Evolutionary conservation across 2,329 filamentous ascomycete genomes (phyloP).

Genomic region (Coleophoma crateriformis): DNA sequence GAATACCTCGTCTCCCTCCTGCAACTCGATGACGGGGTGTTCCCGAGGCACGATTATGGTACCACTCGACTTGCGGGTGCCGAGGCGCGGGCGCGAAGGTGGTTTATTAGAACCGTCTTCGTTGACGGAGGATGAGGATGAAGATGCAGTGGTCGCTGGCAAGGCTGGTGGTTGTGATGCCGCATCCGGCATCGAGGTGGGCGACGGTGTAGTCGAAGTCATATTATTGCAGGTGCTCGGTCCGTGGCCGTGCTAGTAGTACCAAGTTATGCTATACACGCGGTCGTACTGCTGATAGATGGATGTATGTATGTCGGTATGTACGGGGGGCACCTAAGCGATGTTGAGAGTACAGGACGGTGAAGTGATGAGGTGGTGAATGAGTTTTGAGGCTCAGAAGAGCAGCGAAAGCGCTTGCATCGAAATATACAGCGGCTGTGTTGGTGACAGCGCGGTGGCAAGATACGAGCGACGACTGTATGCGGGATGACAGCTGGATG

Average conservation of each 20-base stretch:
- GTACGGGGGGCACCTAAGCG: neutral
- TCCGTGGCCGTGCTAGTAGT: no score
- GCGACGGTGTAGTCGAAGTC: no score
- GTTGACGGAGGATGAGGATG: constrained; percentile 14
- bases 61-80: constrained; percentile 72
- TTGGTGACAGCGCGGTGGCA: no score
- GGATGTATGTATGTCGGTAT: neutral
- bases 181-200: no score
- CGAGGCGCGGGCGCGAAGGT: constrained; percentile 55
- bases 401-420: neutral
- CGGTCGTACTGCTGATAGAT: neutral
- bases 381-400: neutral
- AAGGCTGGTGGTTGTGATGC: no score
- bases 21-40: constrained; percentile 64
- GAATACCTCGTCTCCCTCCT: constrained; percentile 60
- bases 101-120: constrained; percentile 5
- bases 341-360: neutral
- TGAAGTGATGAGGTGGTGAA: neutral
- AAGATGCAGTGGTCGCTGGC: constrained; percentile 1
- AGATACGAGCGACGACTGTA: no score
- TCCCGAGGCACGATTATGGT: constrained; percentile 79
- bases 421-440: neutral
- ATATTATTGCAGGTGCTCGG: no score
- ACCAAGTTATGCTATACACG: neutral
- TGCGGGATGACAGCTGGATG: no score